A percentile compares a stretch with the other conserved stretches of the same genome.
Evolutionary conservation across 2,329 filamentous ascomycete genomes (phyloP).

Genomic region (Trichoderma brevicompactum): DNA sequence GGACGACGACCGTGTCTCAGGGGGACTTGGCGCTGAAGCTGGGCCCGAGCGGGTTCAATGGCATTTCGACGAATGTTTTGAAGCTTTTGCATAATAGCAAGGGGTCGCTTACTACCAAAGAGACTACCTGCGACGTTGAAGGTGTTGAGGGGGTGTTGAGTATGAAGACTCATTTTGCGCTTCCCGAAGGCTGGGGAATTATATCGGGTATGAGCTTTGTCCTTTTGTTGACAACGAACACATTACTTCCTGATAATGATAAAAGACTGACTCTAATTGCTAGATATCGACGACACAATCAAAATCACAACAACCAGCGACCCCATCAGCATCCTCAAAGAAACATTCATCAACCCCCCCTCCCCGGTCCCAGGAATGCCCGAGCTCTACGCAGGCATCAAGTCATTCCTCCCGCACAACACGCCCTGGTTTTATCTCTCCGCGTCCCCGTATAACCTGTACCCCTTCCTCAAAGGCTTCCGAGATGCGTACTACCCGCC

Average conservation of each 20-base stretch:
- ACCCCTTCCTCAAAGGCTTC: slow-evolving; percentile 81
- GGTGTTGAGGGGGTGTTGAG: slow-evolving; percentile 60
- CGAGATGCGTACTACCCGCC: slow-evolving; percentile 70
- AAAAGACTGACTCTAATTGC: neutral
- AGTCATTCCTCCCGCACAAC: slow-evolving; percentile 54
- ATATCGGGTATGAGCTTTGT: slow-evolving; percentile 63
- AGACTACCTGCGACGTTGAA: slow-evolving; percentile 55
- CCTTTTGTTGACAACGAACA: too few species aligned
- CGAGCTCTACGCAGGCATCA: slow-evolving; percentile 73
- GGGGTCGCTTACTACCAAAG: slow-evolving; percentile 50
- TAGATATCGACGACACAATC: slow-evolving; percentile 94
- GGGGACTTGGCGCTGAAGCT: slow-evolving; percentile 56
- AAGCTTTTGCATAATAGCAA: slow-evolving; percentile 49
- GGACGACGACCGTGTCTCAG: slow-evolving; percentile 68
- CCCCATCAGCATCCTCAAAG: slow-evolving; percentile 76
- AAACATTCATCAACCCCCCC: slow-evolving; percentile 80
- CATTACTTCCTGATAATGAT: neutral
- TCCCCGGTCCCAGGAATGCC: slow-evolving; percentile 79
- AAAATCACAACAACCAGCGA: slow-evolving; percentile 85
- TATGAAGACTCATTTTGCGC: slow-evolving; percentile 75
- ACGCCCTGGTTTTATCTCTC: slow-evolving; percentile 92
- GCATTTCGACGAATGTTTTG: slow-evolving; percentile 69
- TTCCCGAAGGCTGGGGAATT: slow-evolving; percentile 79
- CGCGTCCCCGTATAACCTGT: slow-evolving; percentile 92
- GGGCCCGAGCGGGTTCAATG: slow-evolving; percentile 72